Conservation (phyloP, 805 yeast genomes). For the Lipomyces orientalis region DNA sequence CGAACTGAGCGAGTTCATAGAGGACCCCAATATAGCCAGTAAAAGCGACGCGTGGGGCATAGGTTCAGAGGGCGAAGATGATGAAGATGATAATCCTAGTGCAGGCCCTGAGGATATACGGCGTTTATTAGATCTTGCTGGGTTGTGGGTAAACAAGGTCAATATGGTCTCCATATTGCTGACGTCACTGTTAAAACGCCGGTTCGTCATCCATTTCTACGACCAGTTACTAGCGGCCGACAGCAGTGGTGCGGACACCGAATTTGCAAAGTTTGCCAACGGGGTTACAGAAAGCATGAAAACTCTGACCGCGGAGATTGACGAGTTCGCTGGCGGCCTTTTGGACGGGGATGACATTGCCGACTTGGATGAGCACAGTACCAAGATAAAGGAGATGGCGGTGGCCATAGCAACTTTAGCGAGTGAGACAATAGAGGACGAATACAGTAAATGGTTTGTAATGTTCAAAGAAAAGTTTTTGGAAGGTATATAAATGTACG, state of each 20-base stretch:
- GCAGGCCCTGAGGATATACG: slow-evolving; percentile 3
- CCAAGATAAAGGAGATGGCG: slow-evolving; percentile 6
- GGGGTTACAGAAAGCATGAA: neutral
- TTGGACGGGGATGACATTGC: slow-evolving; percentile 13
- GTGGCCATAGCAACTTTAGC: neutral
- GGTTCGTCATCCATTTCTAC: slow-evolving; percentile 3
- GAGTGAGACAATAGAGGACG: slow-evolving; percentile 12
- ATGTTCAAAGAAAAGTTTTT: slow-evolving; percentile 20
- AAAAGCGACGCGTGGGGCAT: slow-evolving; percentile 14
- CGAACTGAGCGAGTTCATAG: slow-evolving; percentile 26
- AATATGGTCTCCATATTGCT: slow-evolving; percentile 18
- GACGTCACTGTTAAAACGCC: slow-evolving; percentile 28
- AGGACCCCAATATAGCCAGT: slow-evolving; percentile 17
- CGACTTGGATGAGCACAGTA: neutral
- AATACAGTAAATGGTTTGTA: slow-evolving; percentile 26
- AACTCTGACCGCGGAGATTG: slow-evolving; percentile 1
- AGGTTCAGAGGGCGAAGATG: slow-evolving; percentile 14
- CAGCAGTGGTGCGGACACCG: neutral
- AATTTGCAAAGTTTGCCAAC: slow-evolving; percentile 11
- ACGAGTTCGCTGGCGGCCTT: slow-evolving; percentile 24
- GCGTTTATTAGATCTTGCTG: slow-evolving; percentile 12
- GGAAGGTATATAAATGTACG: slow-evolving; percentile 12
- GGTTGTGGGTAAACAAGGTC: slow-evolving; percentile 16
- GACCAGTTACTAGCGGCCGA: neutral
- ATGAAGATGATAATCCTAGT: slow-evolving; percentile 7